Conservation (phyloP, 1,139 yeast species). For the Debaryomyces coudertii region DNA sequence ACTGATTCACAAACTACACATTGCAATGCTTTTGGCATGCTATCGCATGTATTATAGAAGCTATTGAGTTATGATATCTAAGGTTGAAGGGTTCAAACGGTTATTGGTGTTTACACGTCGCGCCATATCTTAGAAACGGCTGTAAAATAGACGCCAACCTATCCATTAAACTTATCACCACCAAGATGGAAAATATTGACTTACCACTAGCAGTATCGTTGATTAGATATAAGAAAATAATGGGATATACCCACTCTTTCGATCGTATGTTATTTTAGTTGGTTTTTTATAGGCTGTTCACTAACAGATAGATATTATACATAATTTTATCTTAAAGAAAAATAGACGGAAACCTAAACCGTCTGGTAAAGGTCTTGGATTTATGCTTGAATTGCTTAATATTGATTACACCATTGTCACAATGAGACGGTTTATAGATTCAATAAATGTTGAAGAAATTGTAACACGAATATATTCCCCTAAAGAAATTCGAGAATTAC, state of each 20-base stretch:
- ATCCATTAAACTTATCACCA: not conserved
- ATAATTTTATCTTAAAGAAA: slow-evolving; percentile 6
- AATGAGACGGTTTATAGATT: slow-evolving; percentile 1
- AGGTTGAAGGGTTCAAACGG: not conserved
- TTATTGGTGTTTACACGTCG: not conserved
- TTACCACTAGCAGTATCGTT: slow-evolving; percentile 19
- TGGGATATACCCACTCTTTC: slow-evolving; percentile 4
- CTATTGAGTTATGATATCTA: not conserved
- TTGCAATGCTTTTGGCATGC: not conserved
- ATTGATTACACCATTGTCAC: not conserved
- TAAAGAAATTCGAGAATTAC: slow-evolving; percentile 2
- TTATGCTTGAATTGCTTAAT: not conserved
- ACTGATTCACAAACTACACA: not conserved
- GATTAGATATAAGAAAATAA: slow-evolving; percentile 11
- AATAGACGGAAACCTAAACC: slow-evolving; percentile 1
- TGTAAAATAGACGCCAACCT: slow-evolving; percentile 1
- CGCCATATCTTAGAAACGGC: not conserved
- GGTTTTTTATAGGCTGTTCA: too few relatives aligned
- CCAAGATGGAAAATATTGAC: slow-evolving; percentile 9
- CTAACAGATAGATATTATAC: slow-evolving; percentile 12
- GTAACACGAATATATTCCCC: slow-evolving; percentile 1
- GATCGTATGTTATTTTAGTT: slow-evolving; percentile 11
- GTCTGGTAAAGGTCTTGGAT: not conserved
- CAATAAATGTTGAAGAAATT: not conserved
- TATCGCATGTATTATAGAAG: not conserved